Conservation (phyloP, 768 basidiomycete genomes). For the Leucocoprinus sp. region DNA sequence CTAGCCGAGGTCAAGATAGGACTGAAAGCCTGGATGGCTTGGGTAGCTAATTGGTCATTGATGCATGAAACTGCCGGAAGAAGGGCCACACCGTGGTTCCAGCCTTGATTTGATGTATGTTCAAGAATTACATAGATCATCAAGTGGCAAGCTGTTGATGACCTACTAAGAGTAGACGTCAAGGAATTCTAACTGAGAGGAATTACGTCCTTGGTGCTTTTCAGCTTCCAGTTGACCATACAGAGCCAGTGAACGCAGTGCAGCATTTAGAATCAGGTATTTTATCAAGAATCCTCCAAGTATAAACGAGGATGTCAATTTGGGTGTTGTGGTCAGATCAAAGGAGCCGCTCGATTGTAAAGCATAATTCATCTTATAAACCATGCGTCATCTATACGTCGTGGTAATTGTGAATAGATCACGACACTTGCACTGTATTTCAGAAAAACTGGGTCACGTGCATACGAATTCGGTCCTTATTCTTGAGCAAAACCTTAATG, state of each 20-base stretch:
- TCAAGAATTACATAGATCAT: neutral
- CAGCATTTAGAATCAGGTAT: no score
- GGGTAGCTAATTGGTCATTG: neutral
- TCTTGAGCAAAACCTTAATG: slow-evolving; percentile 11
- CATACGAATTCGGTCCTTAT: neutral
- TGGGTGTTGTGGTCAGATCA: no score
- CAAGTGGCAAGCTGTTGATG: neutral
- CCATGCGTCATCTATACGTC: no score
- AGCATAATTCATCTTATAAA: no score
- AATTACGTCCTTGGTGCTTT: neutral
- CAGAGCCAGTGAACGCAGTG: no score
- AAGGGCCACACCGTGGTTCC: neutral
- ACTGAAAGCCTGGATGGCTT: neutral
- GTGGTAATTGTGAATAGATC: no score
- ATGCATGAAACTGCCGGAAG: slow-evolving; percentile 1
- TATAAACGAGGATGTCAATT: no score
- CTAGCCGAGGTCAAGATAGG: neutral
- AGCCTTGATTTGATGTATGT: neutral
- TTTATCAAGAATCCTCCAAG: no score
- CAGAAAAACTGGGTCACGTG: no score
- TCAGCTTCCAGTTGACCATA: neutral
- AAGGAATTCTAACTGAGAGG: neutral
- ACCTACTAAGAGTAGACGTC: neutral
- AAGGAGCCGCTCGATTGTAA: no score
- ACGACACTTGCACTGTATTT: no score